Percentiles rank a stretch among this genome's conserved stretches.
Evolutionary conservation across 2,329 filamentous ascomycete genomes (phyloP).

Genomic region (Verticillium longisporum): DNA sequence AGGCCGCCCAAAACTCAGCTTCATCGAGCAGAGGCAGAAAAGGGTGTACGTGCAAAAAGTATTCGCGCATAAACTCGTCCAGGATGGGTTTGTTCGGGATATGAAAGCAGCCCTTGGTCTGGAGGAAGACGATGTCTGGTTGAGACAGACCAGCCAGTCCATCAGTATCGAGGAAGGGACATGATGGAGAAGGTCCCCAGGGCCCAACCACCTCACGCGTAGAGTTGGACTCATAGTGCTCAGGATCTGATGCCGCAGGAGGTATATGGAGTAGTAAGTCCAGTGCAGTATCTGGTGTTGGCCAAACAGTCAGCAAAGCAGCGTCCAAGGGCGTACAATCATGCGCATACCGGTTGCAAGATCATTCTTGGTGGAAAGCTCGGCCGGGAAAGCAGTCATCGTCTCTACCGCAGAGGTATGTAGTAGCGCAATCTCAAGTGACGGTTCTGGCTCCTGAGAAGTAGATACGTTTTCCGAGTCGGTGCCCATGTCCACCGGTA

Average conservation of each 20-base stretch:
- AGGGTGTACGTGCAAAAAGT: slow-evolving; percentile 20
- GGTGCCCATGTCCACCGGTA: too few relatives aligned
- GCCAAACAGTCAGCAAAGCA: too few relatives aligned
- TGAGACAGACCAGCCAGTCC: background rate
- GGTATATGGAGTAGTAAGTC: background rate
- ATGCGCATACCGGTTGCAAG: background rate
- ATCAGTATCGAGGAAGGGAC: too few relatives aligned
- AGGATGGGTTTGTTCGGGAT: background rate
- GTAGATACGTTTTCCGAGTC: too few relatives aligned
- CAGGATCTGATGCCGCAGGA: background rate
- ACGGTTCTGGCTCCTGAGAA: too few relatives aligned
- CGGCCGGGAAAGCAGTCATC: too few relatives aligned
- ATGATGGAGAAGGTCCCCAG: background rate
- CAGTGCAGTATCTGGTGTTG: background rate
- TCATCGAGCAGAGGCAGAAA: slow-evolving; percentile 16
- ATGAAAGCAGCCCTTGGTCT: background rate
- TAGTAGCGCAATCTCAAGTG: too few relatives aligned
- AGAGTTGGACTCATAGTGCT: background rate
- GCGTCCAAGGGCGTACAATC: background rate
- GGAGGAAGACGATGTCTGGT: background rate
- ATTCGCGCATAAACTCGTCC: slow-evolving; percentile 15
- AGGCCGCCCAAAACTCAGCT: slow-evolving; percentile 1
- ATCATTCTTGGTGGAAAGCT: background rate
- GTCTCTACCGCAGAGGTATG: too few relatives aligned
- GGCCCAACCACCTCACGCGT: background rate